Percentiles rank a stretch among this genome's conserved stretches.
Conservation (phyloP, 2,329 filamentous ascomycete genomes). For the Aulographum hederae region DNA sequence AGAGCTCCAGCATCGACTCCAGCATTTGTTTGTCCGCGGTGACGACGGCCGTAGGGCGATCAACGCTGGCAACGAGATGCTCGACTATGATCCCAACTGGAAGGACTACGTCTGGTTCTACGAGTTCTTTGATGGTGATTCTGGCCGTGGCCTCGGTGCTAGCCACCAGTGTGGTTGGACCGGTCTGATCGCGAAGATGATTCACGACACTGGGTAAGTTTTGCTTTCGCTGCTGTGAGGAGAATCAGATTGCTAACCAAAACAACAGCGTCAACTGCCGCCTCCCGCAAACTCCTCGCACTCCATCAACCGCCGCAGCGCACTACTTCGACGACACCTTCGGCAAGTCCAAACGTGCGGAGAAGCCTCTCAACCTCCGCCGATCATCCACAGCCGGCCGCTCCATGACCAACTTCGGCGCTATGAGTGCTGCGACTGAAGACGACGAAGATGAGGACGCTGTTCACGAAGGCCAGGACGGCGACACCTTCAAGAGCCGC, state of each 20-base stretch:
- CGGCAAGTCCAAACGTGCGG: conserved; percentile 29
- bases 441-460: conserved; percentile 13
- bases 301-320: conserved; percentile 62
- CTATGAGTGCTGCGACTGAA: neutral
- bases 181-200: conserved; percentile 86
- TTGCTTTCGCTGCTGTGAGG: neutral
- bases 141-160: conserved; percentile 72
- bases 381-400: conserved; percentile 70
- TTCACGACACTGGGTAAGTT: conserved; percentile 86
- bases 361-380: conserved; percentile 39
- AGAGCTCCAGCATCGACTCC: conserved; percentile 83
- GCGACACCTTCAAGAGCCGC: neutral
- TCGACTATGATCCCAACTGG: conserved; percentile 88
- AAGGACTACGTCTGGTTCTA: conserved; percentile 90
- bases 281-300: conserved; percentile 81
- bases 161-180: conserved; percentile 97
- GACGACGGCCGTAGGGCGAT: conserved; percentile 78
- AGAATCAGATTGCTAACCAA: conserved; percentile 21
- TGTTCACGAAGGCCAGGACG: neutral
- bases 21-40: conserved; percentile 73
- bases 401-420: conserved; percentile 5
- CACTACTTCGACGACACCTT: conserved; percentile 95
- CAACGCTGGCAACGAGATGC: conserved; percentile 65
- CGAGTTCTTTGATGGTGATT: conserved; percentile 93
- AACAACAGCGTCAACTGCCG: conserved; percentile 58